Percentiles rank a stretch among this genome's conserved stretches.
Conservation (phyloP, 257 asterid genomes). For the Solanum phureja region DNA sequence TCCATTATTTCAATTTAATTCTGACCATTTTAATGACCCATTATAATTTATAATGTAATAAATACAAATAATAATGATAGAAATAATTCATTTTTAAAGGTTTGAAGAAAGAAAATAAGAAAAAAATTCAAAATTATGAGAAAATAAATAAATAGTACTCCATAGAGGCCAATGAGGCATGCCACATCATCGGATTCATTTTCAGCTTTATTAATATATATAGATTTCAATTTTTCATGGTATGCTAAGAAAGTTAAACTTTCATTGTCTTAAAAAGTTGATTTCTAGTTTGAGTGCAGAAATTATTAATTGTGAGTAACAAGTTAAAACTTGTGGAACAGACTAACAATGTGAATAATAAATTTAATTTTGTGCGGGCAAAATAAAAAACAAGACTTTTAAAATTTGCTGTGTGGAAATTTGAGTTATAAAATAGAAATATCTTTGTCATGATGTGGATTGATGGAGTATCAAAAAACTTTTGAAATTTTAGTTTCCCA, state of each 20-base stretch:
- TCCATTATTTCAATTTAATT: too few species aligned
- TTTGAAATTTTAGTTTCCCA: background rate
- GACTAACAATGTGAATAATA: background rate
- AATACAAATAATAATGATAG: too few species aligned
- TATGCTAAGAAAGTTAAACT: background rate
- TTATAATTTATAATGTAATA: too few species aligned
- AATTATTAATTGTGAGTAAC: background rate
- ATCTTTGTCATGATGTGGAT: background rate
- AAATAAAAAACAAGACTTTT: background rate
- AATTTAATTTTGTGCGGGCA: background rate
- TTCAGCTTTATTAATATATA: too few species aligned
- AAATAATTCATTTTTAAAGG: too few species aligned
- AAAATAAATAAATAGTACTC: too few species aligned
- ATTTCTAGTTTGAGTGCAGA: background rate
- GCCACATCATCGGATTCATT: too few species aligned
- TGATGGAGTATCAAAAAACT: background rate
- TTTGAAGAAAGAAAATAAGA: too few species aligned
- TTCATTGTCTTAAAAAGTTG: background rate
- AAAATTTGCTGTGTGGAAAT: background rate
- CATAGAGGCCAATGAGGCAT: too few species aligned
- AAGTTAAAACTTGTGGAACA: background rate
- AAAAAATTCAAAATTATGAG: too few species aligned
- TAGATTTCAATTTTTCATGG: background rate
- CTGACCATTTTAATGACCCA: too few species aligned
- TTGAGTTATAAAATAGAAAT: background rate